Evolutionary conservation across 2,329 filamentous ascomycete genomes (phyloP).

Genomic region (Xylaria sp.): DNA sequence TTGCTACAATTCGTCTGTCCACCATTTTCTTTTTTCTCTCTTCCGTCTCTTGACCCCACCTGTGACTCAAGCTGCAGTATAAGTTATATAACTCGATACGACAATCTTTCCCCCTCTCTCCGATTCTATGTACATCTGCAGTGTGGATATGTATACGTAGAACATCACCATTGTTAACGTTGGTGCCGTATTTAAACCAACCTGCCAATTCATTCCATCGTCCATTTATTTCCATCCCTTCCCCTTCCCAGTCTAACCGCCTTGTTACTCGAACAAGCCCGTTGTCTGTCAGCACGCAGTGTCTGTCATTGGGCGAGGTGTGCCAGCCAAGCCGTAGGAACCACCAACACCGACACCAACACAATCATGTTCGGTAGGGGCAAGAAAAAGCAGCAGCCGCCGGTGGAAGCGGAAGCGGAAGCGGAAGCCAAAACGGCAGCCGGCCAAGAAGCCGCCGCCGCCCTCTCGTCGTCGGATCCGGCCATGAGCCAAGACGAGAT

Average conservation of each 20-base stretch:
- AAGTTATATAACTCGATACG: slow-evolving; percentile 3
- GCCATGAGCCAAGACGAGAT: slow-evolving; percentile 11
- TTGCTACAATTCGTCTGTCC: neutral
- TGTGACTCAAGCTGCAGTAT: neutral
- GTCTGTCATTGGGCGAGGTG: neutral
- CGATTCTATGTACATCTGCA: neutral
- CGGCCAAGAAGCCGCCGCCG: slow-evolving; percentile 2
- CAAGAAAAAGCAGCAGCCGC: slow-evolving; percentile 30
- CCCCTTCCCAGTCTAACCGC: neutral
- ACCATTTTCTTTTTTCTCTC: neutral
- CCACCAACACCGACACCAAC: too few relatives aligned
- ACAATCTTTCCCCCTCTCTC: neutral
- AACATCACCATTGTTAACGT: too few relatives aligned
- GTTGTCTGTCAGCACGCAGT: neutral
- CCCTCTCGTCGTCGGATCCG: neutral
- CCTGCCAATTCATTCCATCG: neutral
- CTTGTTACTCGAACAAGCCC: too few relatives aligned
- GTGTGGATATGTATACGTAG: neutral
- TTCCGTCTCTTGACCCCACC: neutral
- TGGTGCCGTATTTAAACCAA: too few relatives aligned
- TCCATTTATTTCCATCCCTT: neutral
- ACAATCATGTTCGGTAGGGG: slow-evolving; percentile 33
- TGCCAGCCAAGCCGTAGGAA: neutral
- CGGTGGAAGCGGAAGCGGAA: neutral
- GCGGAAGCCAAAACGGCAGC: neutral